Base-by-base conservation (phyloP, 306 rosid genomes). In the Spatholobus suberectus region DNA sequence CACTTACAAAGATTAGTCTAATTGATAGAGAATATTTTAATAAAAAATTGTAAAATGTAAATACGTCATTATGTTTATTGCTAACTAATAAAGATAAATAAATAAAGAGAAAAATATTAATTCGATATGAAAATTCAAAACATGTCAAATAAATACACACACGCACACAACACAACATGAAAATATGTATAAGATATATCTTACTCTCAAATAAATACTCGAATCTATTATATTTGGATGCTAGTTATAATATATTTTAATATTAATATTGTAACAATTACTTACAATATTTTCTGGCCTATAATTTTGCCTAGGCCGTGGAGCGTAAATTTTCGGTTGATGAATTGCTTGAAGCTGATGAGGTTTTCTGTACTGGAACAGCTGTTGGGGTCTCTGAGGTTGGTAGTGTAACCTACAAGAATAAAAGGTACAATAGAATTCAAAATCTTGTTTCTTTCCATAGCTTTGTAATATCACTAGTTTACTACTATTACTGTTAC, bases 311-410 rank as follows among this genome's bases (percentile, higher is more conserved):
- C 1, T 4, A 89, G 93, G 88, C 21, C 0, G 79, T 70, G 58
- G 93, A 89, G 76, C 82, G 83, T 5, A 75, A 41, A 54, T 47
- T 91, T 49, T 81, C 89, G 0, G 51, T 91, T 20, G 71, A 87
- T 72, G 93, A 88, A 68, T 11, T 87, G 74, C 58, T 90, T 57
- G 68, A 77, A 18, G 92, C 89, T 44, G 86, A 87, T 21, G 91
- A 90, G 86, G 90, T 87, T 70, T 91, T 91, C 76, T 85, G 93
- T 68, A 88, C 85, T 5, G 91, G 93, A 77, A 91, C 96, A 54
- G 92, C 88, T 4, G 89, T 84, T 61, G 83, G 77, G 15, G 35
- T 90, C 52, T 82, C 73, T 46, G 77, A 66, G 20, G 71, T 90
- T 65, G 82, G 46, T 1, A 85, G 84, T 20, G 80, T 78, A 66